Conservation (phyloP, 306 rosid genomes). For the Trifolium fragiferum region DNA sequence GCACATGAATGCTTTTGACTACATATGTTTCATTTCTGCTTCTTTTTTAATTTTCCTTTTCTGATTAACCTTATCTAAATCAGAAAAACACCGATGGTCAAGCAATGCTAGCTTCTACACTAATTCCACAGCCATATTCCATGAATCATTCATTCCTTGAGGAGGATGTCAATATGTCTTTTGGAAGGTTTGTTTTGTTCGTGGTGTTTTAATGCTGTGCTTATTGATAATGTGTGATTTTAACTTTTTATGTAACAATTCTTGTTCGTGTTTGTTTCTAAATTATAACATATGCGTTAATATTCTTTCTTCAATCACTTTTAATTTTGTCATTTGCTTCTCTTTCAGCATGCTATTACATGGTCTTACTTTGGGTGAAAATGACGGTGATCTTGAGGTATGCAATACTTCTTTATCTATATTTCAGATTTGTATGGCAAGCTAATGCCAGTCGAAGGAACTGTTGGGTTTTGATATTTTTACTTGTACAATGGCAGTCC, state of each 20-base stretch:
- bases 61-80: constrained; percentile 42
- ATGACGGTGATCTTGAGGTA: constrained; percentile 89
- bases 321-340: constrained; percentile 38
- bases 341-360: constrained; percentile 84
- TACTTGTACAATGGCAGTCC: constrained; percentile 1
- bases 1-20: constrained; percentile 27
- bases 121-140: constrained; percentile 87
- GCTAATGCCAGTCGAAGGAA: constrained; percentile 12
- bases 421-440: constrained; percentile 12
- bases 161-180: constrained; percentile 91
- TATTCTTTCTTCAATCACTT: constrained; percentile 34
- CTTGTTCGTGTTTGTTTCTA: constrained; percentile 26
- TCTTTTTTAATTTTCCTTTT: not conserved
- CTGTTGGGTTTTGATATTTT: constrained; percentile 27
- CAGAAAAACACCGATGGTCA: constrained; percentile 89
- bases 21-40: constrained; percentile 20
- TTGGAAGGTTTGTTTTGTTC: constrained; percentile 81
- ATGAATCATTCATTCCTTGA: constrained; percentile 70
- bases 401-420: constrained; percentile 9
- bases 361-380: constrained; percentile 86
- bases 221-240: constrained; percentile 19
- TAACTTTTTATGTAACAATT: not conserved
- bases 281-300: constrained; percentile 26
- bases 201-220: constrained; percentile 30
- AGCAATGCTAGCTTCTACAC: constrained; percentile 86